Evolutionary conservation across 1,284 basidiomycete genomes (phyloP), one percentile per base, ranked within the genome.

Genomic region (Pseudozyma tsukubaensis): DNA sequence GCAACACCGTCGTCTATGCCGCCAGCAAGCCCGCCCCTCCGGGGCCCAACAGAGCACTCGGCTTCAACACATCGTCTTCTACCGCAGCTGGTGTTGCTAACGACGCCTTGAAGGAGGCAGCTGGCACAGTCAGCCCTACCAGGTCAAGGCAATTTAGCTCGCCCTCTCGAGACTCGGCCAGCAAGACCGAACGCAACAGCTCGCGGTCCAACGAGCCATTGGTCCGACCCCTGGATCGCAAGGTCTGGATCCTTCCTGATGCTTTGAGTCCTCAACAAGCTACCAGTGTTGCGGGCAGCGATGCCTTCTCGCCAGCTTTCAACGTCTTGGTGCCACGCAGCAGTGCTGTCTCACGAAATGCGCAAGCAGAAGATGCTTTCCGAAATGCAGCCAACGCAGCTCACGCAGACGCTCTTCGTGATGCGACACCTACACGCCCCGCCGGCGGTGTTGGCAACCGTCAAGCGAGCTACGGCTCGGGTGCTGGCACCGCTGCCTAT

Each of bases 221-320:
- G 13, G 68, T 77, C 14, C 59, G 68, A 13, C 75, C 75, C 16
- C 36, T 74, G 5, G 75, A 77, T 35, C 62, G 72, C 40, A 71
- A 67, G 21, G 61, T 77, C 48, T 69, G 70, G 64, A 67, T 77
- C 42, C 60, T 77, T 8, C 72, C 75, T 0, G 67, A 64, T 24
- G 53, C 53, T 12, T 49, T 77, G 42, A 53, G 58, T 49, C 72
- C 75, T 1, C 40, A 74, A 21, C 59, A 75, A 50, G 75, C 66
- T 39, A 53, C 62, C 13, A 32, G 43, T 19, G 60, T 34, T 4
- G 54, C 64, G 10, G 43, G 44, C 3, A 70, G 59, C 63, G 58
- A 68, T 14, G 59, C 63, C 12, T 72, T 66, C 56, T 77, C 75
- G 4, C 68, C 72, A 9, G 63, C 67, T 12, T 76, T 76, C 63